phyloP scores from a whole-genome alignment of 768 basidiomycete species.

The Lentinus brumalis region DNA sequence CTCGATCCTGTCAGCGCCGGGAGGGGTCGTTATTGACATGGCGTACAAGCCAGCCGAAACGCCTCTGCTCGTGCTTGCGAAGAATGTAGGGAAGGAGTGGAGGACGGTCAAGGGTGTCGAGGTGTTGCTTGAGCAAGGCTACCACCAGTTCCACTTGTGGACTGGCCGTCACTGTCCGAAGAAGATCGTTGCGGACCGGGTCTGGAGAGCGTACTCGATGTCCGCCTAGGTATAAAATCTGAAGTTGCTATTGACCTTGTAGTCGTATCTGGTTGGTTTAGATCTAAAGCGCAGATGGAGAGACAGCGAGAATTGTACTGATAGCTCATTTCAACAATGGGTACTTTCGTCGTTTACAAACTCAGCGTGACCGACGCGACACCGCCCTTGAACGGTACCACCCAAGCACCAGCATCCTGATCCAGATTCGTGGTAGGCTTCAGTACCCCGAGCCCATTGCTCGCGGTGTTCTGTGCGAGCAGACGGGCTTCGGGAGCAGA shows the following conservation, averaged over 20 bases:
- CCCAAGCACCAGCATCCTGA: conserved; percentile 49
- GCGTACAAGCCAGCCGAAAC: conserved; percentile 91
- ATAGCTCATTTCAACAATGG: neutral
- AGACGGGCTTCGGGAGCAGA: conserved; percentile 48
- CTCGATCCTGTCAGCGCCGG: conserved; percentile 60
- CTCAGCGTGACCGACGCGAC: conserved; percentile 30
- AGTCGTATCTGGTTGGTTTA: neutral
- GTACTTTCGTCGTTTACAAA: neutral
- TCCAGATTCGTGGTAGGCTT: conserved; percentile 40
- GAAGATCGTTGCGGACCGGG: conserved; percentile 45
- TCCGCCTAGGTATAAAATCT: neutral
- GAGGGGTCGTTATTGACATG: conserved; percentile 87
- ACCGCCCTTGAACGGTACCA: conserved; percentile 45
- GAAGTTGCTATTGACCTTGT: neutral
- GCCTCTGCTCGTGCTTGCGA: conserved; percentile 72
- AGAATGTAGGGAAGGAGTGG: conserved; percentile 56
- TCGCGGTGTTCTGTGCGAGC: conserved; percentile 42
- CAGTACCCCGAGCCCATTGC: conserved; percentile 42
- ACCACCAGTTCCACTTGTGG: conserved; percentile 82
- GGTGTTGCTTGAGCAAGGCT: conserved; percentile 88
- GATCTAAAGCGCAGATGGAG: neutral
- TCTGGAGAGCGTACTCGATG: conserved; percentile 47
- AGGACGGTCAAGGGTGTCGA: conserved; percentile 75
- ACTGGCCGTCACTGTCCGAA: conserved; percentile 66
- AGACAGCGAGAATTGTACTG: neutral